These are phyloP conservation scores for Psilocybe sp. DNA, from an alignment of 768 basidiomycete genomes.

Conservation along the genomic window DNA sequence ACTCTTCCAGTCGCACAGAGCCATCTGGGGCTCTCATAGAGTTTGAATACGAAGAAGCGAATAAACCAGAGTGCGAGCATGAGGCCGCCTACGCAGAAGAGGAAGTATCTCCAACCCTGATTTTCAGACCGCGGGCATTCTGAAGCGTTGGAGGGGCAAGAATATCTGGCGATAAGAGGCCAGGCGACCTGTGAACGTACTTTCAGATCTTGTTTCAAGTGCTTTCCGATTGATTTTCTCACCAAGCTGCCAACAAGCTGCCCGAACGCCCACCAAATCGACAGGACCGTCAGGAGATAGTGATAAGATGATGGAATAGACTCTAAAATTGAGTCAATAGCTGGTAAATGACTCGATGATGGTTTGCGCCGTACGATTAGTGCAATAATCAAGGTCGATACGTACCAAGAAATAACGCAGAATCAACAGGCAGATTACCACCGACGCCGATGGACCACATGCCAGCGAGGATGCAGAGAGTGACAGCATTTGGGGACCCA, in stretches of 20 bases:
- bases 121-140: slow-evolving; percentile 51
- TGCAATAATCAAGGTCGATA: not conserved
- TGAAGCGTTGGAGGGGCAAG: slow-evolving; percentile 39
- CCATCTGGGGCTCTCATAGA: slow-evolving; percentile 75
- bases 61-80: slow-evolving; percentile 59
- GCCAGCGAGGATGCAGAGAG: slow-evolving; percentile 49
- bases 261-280: slow-evolving; percentile 80
- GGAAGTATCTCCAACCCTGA: slow-evolving; percentile 75
- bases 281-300: slow-evolving; percentile 71
- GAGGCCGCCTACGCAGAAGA: slow-evolving; percentile 68
- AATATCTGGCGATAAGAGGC: slow-evolving; percentile 68
- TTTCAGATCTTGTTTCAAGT: not conserved
- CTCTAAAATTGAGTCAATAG: slow-evolving; percentile 34
- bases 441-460: slow-evolving; percentile 69
- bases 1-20: slow-evolving; percentile 70
- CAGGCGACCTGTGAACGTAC: slow-evolving; percentile 54
- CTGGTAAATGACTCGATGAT: not conserved
- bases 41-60: slow-evolving; percentile 53
- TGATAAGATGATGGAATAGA: slow-evolving; percentile 72
- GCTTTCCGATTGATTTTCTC: not conserved
- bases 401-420: slow-evolving; percentile 71
- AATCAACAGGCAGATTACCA: slow-evolving; percentile 69
- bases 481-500: slow-evolving; percentile 48
- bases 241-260: slow-evolving; percentile 59
- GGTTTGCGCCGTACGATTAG: too few species aligned